phyloP scores from a whole-genome alignment of 192 early-diverging fungal species.

The Gaertneriomyces sp. region DNA sequence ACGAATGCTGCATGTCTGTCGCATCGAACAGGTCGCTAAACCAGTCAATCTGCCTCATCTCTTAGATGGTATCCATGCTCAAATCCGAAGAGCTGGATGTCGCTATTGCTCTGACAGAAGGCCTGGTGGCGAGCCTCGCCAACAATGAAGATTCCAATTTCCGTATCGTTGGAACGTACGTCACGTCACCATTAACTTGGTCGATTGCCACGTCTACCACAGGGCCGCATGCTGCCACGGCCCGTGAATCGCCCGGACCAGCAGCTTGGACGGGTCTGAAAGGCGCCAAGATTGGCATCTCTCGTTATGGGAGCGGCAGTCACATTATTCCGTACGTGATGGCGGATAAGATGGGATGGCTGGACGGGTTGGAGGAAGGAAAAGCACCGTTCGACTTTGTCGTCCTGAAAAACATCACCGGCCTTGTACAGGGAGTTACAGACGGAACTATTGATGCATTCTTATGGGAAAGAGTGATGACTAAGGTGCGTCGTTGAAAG shows the following conservation, averaged over 20 bases:
- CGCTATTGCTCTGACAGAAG: slow-evolving; percentile 86
- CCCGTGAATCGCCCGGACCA: slow-evolving; percentile 14
- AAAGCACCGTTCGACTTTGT: slow-evolving; percentile 58
- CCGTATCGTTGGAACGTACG: slow-evolving; percentile 77
- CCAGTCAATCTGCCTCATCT: background rate
- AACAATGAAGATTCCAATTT: slow-evolving; percentile 55
- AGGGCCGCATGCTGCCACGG: slow-evolving; percentile 41
- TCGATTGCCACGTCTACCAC: slow-evolving; percentile 38
- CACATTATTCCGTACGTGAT: slow-evolving; percentile 53
- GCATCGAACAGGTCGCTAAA: slow-evolving; percentile 8
- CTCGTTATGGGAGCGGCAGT: slow-evolving; percentile 74
- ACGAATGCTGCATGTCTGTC: background rate
- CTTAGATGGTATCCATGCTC: slow-evolving; percentile 65
- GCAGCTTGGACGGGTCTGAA: slow-evolving; percentile 26
- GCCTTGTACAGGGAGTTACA: slow-evolving; percentile 67
- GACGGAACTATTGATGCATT: slow-evolving; percentile 68
- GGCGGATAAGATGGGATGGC: slow-evolving; percentile 66
- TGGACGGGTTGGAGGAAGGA: slow-evolving; percentile 21
- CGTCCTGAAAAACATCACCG: slow-evolving; percentile 69
- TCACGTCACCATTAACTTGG: slow-evolving; percentile 65
- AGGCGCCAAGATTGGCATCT: slow-evolving; percentile 38
- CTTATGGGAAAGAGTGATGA: slow-evolving; percentile 90
- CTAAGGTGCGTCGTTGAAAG: slow-evolving; percentile 48
- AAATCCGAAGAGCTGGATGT: slow-evolving; percentile 68
- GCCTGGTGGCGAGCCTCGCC: slow-evolving; percentile 54